Base-by-base conservation (phyloP, 169 alveolate genomes). In the Eimeria zaria region DNA sequence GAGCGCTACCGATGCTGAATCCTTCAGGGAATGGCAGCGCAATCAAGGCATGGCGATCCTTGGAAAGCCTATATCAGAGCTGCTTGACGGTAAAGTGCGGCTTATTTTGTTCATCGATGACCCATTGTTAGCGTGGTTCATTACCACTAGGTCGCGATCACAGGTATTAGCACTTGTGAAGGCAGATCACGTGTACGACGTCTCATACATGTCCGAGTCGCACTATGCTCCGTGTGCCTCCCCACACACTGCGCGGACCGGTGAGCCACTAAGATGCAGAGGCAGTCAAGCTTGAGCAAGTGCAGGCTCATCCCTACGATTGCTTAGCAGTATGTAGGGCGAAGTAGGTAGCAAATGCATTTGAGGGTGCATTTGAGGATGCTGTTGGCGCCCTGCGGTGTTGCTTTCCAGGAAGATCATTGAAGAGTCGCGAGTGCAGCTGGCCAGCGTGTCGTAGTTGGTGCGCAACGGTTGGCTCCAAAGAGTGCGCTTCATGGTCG, bases 41-140 rank as follows among this genome's bases (percentile, higher is more conserved):
- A 27, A 14, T 48, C 90, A 78, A 48, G 96, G 96, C 27, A 58
- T 16, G n/a, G 39, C 76, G 84, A 44, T 51, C 51, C 81, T 91
- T 36, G 36, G 81, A 24, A 76, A 78, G 81, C 53, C 81, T 48
- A 39, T 91, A 20, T 30, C 91, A 5, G 91, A 91, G 27, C 30
- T 91, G 16, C 84, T 53, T 48, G 96, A 60, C 62, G 67, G 55
- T 0, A 76, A 76, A 24, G 84, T 91, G 73, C 91, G 89, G 62
- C 91, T 91, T 24, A 53, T 91, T 48, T 41, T 91, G 69, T 48
- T 91, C 24, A 85, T 78, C 4, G 96, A 91, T 30, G 96, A 91
- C 64, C 96, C 96, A 14, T 76, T 91, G 46, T 27, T 91, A 7
- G 96, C 96, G 33, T 91, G 96, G 96, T 91, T 58, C 84, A 74